A percentile compares a stretch with the other conserved stretches of the same genome.
Conservation (phyloP, 2,329 filamentous ascomycete species). For the Fusarium transvaalense region DNA sequence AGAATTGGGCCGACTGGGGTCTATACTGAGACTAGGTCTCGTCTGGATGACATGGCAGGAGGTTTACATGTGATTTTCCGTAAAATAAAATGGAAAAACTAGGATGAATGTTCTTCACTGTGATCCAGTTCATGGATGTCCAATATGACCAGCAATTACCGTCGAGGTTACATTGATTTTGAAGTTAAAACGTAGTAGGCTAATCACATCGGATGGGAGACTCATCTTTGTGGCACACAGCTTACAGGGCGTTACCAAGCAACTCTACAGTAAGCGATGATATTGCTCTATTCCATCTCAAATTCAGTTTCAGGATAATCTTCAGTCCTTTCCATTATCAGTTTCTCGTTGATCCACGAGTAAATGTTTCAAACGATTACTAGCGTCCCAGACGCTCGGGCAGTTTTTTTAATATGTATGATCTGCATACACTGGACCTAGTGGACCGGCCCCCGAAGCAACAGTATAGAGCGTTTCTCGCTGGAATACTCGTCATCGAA, state of each 20-base stretch:
- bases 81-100: conserved; percentile 3
- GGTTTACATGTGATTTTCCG: neutral
- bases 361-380: neutral
- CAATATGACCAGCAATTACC: neutral
- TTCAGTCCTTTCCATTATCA: neutral
- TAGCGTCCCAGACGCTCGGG: conserved; percentile 2
- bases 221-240: neutral
- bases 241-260: too few species aligned
- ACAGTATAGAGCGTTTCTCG: neutral
- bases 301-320: neutral
- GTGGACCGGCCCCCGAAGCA: neutral
- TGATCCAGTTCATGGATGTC: neutral
- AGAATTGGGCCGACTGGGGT: conserved; percentile 2
- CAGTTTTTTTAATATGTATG: neutral
- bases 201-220: neutral
- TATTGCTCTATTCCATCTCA: neutral
- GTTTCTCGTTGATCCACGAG: neutral
- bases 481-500: neutral
- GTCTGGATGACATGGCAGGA: neutral
- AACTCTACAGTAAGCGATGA: neutral
- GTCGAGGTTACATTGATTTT: neutral
- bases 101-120: neutral
- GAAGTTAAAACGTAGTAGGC: neutral
- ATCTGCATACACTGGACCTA: conserved; percentile 5
- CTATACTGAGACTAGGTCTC: neutral